These are phyloP conservation scores for Calonectria pauciramosa DNA, from an alignment of 2,329 filamentous ascomycete species.

Conservation along the genomic window DNA sequence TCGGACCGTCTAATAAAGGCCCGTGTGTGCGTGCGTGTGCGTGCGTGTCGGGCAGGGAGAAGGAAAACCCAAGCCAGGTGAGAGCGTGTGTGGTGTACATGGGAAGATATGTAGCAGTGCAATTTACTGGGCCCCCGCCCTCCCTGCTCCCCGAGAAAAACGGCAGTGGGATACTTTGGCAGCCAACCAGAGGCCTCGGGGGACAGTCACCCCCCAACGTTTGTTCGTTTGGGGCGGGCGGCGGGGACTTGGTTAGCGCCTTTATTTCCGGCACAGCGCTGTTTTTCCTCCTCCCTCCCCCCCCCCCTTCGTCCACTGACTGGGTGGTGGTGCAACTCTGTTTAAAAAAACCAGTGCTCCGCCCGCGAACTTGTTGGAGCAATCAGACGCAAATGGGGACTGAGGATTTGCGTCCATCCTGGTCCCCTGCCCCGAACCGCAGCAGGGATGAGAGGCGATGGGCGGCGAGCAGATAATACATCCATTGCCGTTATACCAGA, in stretches of 20 bases:
- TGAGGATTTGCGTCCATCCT: background rate
- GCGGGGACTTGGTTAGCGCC: background rate
- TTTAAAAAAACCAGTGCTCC: background rate
- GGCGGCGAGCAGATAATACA: background rate
- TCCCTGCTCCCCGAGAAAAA: conserved; percentile 27
- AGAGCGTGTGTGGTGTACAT: background rate
- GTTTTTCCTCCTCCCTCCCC: background rate
- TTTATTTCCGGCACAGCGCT: background rate
- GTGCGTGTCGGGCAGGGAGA: background rate
- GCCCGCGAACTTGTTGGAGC: conserved; percentile 6
- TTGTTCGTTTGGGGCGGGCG: conserved; percentile 1
- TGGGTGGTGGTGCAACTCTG: background rate
- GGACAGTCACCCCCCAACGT: background rate
- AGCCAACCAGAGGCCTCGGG: conserved; percentile 18
- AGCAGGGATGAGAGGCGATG: background rate
- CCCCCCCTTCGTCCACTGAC: no score
- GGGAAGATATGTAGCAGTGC: background rate
- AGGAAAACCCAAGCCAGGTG: background rate
- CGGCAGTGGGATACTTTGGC: conserved; percentile 34
- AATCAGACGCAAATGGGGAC: background rate
- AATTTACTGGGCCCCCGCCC: conserved; percentile 4
- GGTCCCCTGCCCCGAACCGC: background rate
- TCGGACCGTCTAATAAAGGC: background rate
- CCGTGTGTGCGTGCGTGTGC: background rate
- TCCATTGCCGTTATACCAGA: background rate